Base-by-base conservation (phyloP, 768 basidiomycete genomes). In the Pleurotus djamor region DNA sequence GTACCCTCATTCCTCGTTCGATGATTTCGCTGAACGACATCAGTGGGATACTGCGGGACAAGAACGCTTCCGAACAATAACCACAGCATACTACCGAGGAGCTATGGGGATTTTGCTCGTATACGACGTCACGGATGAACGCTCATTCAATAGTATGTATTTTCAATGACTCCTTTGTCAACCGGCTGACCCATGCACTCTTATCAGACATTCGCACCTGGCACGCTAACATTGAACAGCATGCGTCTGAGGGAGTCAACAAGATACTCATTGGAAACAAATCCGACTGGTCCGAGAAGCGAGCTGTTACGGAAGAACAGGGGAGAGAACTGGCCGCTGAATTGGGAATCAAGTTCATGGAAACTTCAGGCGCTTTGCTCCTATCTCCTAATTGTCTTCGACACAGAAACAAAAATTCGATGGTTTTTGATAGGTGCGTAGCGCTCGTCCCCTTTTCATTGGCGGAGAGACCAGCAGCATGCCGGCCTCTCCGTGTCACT, bases 11-110 rank as follows among this genome's bases (percentile, higher is more conserved):
- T 28, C 5, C 37, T 10, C 52, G 13, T 28, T 16, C 12, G 52
- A 32, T n/a, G 17, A 33, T 34, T 62, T 64, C 44, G 62, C 60
- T 17, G 35, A n/a, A 21, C 14, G 17, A 54, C 36, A 59, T 57
- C 68, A 98, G 96, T 98, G 96, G 96, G 96, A 98, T 72, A 99
- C 96, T 60, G 96, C 96, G 58, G 97, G 97, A 35, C 96, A 98
- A 79, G 97, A 99, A 78, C 90, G 96, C 32, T 98, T 98, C 80
- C 83, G 96, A 69, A 98, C 97, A 16, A 98, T 99, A 73, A 98
- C 97, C 48, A 96, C 96, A 17, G 94, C 97, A 9, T 99, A 99
- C 76, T 99, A 99, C 81, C 92, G 97, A 63, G 96, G 96, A 38
- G 97, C 97, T 17, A 96, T 97, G 88, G 97, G 97, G 57, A 99